Evolutionary conservation across 2,329 filamentous ascomycete species (phyloP), one percentile per base, ranked within the genome.

Genomic region (Cytospora paraplurivora): DNA sequence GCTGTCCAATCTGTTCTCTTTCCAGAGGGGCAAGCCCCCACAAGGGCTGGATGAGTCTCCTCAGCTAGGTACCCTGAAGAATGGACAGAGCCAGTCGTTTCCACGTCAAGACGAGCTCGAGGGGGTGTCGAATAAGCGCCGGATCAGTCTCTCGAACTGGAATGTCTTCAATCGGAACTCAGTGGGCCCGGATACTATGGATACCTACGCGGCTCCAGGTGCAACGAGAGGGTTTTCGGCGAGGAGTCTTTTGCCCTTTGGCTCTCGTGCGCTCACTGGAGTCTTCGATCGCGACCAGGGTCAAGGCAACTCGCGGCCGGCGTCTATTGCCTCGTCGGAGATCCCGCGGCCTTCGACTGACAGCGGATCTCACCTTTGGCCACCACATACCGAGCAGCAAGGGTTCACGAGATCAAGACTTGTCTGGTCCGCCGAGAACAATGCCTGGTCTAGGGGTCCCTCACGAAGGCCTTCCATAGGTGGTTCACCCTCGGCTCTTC

Each of bases 401-500:
- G 76, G 77, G 17, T 86, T 61, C 34, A 41, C 57, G 27, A 53
- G 64, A 10, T 64, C 64, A 15, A 57, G 64, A 21, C 64, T 64
- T 32, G 56, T 64, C 34, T 66, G 64, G 64, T 64, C 62, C 6
- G 75, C 78, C 0, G 80, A 82, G n/a, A 79, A 81, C 37, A 77
- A 76, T 32, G 75, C 77, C 12, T 86, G 84, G 82, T 85, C 84
- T 1, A 81, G 90, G 47, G 90, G 87, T 69, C 88, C 89, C 8
- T 96, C 93, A 38, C 85, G 93, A 56, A 85, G 93, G 41, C 91
- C 91, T 15, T 96, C 92, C 0, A 80, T 92, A 8, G 91, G 95
- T 65, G 91, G 90, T 13, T 92, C 90, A 1, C 88, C 90, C 1
- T 88, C 83, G 11, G 84, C 74, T 19, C 73, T 87, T 19, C 82